phyloP scores from a whole-genome alignment of 345 rosid species.

The Dimocarpus longan region DNA sequence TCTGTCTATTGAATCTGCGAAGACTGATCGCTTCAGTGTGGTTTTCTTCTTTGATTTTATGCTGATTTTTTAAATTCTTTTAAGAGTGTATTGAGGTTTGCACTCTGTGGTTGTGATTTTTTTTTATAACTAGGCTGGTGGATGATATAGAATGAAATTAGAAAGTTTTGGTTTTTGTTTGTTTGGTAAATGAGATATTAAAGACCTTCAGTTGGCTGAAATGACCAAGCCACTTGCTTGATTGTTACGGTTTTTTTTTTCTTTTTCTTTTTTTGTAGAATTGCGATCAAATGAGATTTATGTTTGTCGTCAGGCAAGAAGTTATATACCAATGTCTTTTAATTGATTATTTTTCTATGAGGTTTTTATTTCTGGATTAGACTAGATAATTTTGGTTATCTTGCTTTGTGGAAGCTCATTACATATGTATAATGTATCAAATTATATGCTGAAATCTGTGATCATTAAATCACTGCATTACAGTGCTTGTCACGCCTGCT shows the following conservation, averaged over 20 bases:
- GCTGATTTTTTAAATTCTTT: neutral
- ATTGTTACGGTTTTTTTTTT: constrained; percentile 5
- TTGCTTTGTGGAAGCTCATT: neutral
- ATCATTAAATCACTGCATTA: neutral
- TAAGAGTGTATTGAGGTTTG: neutral
- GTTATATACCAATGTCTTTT: neutral
- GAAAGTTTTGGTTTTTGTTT: neutral
- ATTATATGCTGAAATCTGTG: neutral
- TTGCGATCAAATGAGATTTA: neutral
- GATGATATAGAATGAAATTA: neutral
- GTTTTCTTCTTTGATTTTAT: constrained; percentile 1
- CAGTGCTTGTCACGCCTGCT: neutral
- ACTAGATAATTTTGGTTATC: neutral
- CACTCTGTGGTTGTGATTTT: neutral
- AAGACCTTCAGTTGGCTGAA: neutral
- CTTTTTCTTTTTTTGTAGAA: constrained; percentile 1
- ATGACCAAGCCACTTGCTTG: neutral
- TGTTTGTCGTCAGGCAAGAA: neutral
- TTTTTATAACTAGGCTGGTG: neutral
- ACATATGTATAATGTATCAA: neutral
- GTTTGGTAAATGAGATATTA: neutral
- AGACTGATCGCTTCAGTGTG: constrained; percentile 14
- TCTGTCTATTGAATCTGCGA: constrained; percentile 11
- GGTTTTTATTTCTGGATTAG: neutral
- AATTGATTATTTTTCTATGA: neutral